Evolutionary conservation across 2,329 filamentous ascomycete genomes (phyloP).

Genomic region (Pseudocercospora musae): DNA sequence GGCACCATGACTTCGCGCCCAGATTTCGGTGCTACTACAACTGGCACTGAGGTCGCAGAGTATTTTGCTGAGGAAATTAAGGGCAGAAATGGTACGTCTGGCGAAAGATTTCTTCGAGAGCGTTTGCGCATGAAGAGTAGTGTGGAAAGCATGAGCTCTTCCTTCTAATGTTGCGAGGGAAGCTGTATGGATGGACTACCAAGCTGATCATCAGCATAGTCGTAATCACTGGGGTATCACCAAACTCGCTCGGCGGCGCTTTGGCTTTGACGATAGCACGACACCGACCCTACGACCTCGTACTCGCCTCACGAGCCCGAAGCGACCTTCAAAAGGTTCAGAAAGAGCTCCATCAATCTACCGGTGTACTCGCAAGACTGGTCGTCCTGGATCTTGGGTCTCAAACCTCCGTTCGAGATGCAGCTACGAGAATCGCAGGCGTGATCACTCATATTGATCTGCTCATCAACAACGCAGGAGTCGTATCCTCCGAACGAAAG

Average conservation of each 20-base stretch:
- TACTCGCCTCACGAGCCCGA: conserved; percentile 5
- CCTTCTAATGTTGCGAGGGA: neutral
- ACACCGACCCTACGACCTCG: conserved; percentile 3
- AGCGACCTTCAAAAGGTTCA: neutral
- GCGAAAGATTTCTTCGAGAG: too few species aligned
- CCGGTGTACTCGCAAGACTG: neutral
- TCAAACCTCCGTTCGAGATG: neutral
- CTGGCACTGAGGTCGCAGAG: conserved; percentile 6
- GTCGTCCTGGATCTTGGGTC: conserved; percentile 4
- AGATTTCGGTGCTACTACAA: neutral
- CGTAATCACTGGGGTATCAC: conserved; percentile 9
- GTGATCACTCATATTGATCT: conserved; percentile 2
- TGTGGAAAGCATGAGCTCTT: too few species aligned
- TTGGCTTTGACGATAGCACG: conserved; percentile 4
- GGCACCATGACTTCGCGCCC: conserved; percentile 4
- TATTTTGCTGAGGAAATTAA: neutral
- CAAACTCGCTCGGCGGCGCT: conserved; percentile 3
- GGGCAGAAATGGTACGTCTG: conserved; percentile 1
- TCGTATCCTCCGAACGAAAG: neutral
- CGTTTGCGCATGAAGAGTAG: too few species aligned
- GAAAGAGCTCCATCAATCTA: neutral
- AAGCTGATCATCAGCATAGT: neutral
- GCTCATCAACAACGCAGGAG: conserved; percentile 9
- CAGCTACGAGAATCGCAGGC: neutral
- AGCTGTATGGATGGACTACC: neutral